Evolutionary conservation across 495 filamentous ascomycete genomes (phyloP), one percentile per base, ranked within the genome.

Genomic region (Penicillium parvum): DNA sequence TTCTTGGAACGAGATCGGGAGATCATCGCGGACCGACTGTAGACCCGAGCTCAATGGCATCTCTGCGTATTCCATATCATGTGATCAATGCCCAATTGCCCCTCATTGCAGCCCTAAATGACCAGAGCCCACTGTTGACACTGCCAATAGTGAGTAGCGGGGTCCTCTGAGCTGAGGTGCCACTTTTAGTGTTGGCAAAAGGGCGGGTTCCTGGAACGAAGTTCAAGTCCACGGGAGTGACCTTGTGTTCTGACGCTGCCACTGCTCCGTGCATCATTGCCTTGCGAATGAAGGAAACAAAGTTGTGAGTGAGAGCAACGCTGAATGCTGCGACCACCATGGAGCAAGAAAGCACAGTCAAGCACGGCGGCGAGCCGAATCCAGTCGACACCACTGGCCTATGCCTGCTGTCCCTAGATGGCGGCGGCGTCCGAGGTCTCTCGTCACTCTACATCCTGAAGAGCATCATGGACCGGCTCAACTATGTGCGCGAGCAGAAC

Each of bases 351-450:
- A 15, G 12, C 15, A 14, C 29, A 7, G 7, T 32, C 29, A 32
- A 32, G 29, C n/a, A 32, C n/a, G 34, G 20, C 34, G 57, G 55
- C 34, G 45, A 48, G n/a, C 38, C 32, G 28, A 26, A 47, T 18
- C 49, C 35, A 12, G 4, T 47, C 1, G 44, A 44, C 30, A 37
- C 3, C 4, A 43, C 23, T 7, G 48, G 43, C 3, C 33, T 51
- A 7, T 51, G 43, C 45, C 62, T 73, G 26, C 65, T 72, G 47
- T 59, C 61, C 30, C 64, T 78, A 10, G 77, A 81, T 52, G 75
- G 77, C 43, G 76, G 77, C 28, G 77, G 76, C 19, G 68, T 79
- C 2, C 70, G 76, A 11, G 75, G 72, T 2, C 52, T 81, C 17
- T 77, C 75, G 4, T 59, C 67, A 1, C 64, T 79, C 4, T 49